These are phyloP conservation scores for Myxozyma udenii DNA, from an alignment of 805 yeast genomes.

Conservation along the genomic window DNA sequence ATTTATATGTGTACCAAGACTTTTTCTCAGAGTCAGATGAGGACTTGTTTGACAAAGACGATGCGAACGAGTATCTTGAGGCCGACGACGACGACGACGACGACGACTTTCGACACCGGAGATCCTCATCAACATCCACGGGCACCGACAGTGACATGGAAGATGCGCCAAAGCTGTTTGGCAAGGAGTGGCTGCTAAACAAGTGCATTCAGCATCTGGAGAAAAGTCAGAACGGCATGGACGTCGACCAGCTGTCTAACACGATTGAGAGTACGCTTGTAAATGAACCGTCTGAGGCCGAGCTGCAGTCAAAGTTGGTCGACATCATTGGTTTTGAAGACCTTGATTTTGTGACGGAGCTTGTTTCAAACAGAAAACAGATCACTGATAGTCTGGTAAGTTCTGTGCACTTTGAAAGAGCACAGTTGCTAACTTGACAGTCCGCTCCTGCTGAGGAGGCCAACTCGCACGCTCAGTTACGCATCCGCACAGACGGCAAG, in stretches of 20 bases:
- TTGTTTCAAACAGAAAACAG: conserved; percentile 45
- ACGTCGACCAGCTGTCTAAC: conserved; percentile 16
- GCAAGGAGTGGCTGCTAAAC: conserved; percentile 21
- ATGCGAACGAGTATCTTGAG: background rate
- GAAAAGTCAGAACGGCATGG: conserved; percentile 6
- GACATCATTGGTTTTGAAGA: conserved; percentile 85
- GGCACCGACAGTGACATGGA: conserved; percentile 6
- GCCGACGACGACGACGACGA: conserved; percentile 6
- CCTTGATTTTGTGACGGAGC: conserved; percentile 68
- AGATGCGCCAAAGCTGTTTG: background rate
- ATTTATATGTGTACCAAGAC: conserved; percentile 4
- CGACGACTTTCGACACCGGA: background rate
- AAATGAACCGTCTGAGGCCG: conserved; percentile 31
- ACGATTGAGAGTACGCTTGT: conserved; percentile 13
- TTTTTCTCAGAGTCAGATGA: conserved; percentile 21
- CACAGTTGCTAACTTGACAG: background rate
- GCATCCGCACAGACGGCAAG: conserved; percentile 5
- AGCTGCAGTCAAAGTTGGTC: conserved; percentile 66
- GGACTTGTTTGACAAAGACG: conserved; percentile 4
- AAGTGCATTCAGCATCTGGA: conserved; percentile 10
- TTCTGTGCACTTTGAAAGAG: background rate
- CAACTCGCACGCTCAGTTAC: conserved; percentile 14
- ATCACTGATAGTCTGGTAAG: conserved; percentile 12
- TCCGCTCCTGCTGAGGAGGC: background rate
- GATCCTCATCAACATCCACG: conserved; percentile 12